Percentiles rank a stretch among this genome's conserved stretches.
Evolutionary conservation across 2,329 filamentous ascomycete genomes (phyloP).

Genomic region (Beauveria brongniartii): DNA sequence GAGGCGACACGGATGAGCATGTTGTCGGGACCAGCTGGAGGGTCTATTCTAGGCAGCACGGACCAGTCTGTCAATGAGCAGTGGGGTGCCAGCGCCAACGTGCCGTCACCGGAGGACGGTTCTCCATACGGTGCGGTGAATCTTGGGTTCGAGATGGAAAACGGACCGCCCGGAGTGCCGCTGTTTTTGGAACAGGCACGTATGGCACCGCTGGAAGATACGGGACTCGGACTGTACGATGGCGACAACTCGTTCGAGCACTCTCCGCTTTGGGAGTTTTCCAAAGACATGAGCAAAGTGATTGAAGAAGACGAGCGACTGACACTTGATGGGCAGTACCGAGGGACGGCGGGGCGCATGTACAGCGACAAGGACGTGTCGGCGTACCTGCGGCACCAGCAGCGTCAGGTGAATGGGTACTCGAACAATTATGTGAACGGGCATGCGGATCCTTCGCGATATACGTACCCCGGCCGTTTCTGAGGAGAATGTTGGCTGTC

Average conservation of each 20-base stretch:
- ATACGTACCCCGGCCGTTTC: background rate
- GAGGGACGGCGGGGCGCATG: background rate
- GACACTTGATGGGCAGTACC: background rate
- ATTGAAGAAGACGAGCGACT: background rate
- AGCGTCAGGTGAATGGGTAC: conserved; percentile 6
- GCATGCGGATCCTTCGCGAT: background rate
- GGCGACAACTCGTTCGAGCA: conserved; percentile 9
- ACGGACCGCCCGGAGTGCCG: conserved; percentile 5
- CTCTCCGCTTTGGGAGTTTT: background rate
- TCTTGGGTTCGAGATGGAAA: conserved; percentile 6
- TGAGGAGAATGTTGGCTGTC: background rate
- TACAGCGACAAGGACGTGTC: conserved; percentile 9
- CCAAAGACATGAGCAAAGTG: background rate
- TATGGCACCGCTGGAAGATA: conserved; percentile 1
- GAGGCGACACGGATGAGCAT: conserved; percentile 8
- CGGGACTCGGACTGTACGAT: conserved; percentile 1
- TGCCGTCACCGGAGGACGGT: background rate
- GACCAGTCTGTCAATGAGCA: conserved; percentile 1
- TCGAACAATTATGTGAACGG: conserved; percentile 2
- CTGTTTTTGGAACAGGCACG: conserved; percentile 6
- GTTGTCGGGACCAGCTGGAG: background rate
- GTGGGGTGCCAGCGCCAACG: conserved; percentile 1
- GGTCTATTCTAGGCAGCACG: background rate
- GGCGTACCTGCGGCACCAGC: conserved; percentile 2
- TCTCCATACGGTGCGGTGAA: background rate